phyloP scores from a whole-genome alignment of 129 eudicot species.

The Tanacetum coccineum region DNA sequence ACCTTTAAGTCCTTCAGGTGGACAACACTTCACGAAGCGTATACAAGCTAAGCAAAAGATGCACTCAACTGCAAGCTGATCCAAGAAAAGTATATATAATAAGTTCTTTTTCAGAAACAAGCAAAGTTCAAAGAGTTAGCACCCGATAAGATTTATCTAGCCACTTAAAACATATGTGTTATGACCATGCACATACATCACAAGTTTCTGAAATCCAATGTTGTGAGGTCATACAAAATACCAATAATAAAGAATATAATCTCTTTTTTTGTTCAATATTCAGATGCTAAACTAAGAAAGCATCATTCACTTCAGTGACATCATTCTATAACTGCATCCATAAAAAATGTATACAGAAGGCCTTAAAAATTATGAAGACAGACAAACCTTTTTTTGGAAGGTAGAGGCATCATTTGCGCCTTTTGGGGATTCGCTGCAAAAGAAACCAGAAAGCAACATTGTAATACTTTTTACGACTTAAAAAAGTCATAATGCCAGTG shows the following conservation, averaged over 20 bases:
- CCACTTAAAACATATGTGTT: conserved; percentile 8
- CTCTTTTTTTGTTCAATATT: not conserved
- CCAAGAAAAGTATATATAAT: conserved; percentile 13
- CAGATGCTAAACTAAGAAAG: not conserved
- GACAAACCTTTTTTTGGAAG: conserved; percentile 77
- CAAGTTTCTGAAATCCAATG: not conserved
- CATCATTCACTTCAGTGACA: not conserved
- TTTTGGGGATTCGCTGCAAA: conserved; percentile 92
- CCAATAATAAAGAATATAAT: not conserved
- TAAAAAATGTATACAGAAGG: not conserved
- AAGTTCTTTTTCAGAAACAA: conserved; percentile 22
- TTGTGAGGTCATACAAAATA: not conserved
- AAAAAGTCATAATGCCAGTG: not conserved
- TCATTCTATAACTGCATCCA: not conserved
- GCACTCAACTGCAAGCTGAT: conserved; percentile 93
- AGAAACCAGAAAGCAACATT: conserved; percentile 19
- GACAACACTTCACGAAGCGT: conserved; percentile 87
- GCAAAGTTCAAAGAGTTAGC: conserved; percentile 11
- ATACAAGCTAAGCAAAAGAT: conserved; percentile 93
- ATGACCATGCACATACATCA: not conserved
- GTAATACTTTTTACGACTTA: conserved; percentile 1
- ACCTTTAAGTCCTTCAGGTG: not conserved
- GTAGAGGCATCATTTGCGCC: conserved; percentile 91
- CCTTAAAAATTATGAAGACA: not conserved
- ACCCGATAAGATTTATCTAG: not conserved